Base-by-base conservation (phyloP, 495 filamentous ascomycete species). In the Cladorrhinum samala region DNA sequence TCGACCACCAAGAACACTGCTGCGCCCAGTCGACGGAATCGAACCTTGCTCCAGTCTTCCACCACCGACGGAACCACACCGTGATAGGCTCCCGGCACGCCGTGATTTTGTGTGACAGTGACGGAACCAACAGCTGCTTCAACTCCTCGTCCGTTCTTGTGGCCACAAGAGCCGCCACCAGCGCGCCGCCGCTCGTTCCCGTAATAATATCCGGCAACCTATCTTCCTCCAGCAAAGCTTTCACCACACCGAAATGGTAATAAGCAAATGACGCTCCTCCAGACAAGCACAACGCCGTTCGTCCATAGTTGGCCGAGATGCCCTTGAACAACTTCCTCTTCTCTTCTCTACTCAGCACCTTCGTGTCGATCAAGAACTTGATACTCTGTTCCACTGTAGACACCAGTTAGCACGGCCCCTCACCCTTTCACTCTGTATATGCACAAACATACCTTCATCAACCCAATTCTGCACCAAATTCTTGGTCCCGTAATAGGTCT, bases 211-310 rank as follows among this genome's bases (percentile, higher is more conserved):
- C 86, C 0, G 94, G 94, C 6, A 97, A 69, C 1, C 94, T 77
- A 50, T 84, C 78, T 45, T 90, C 89, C 63, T 96, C 93, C 0
- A 97, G 78, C 19, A 97, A 78, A 19, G 92, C 92, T 64, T 89
- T 92, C 37, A 91, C 83, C 4, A 97, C 87, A 1, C 93, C 93
- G 50, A 97, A 93, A 62, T 98, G 93, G 62, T 96, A 96, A 62
- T 95, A 98, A 19, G 93, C 90, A 72, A 97, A 96, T 2, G 86
- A 86, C 6, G 92, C 93, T n/a, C 93, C 93, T 1, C 93, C 93
- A 8, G 88, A 94, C 3, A 97, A 74, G 67, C 92, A 97, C 9
- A 98, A 74, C 0, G 93, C 93, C 11, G 92, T 95, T 17, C 91
- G 86, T 17, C 93, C 93, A 60, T 84, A 96, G 65, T 97, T 97